Evolutionary conservation across 352 stramenopile genomes (phyloP), one percentile per base, ranked within the genome.

Genomic region (Thalassiosira sp.): DNA sequence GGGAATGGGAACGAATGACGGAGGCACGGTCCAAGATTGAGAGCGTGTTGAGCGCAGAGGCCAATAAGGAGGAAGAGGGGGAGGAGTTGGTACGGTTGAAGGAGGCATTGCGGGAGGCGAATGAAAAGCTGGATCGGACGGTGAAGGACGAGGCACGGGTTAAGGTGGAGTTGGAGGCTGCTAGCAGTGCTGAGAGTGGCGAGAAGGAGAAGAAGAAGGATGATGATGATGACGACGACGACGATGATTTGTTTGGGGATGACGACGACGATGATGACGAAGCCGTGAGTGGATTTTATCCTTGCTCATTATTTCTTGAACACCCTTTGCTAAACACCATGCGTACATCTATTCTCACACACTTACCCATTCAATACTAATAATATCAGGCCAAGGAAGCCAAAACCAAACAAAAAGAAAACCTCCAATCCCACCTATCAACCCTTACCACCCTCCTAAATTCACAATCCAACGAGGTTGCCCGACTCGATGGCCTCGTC

Each of bases 1-100:
- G 60, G 3, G 84, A 93, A 73, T 93, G 81, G 79, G 81, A 91
- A 58, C 72, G 69, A 16, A 83, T 91, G 70, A 72, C 81, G 13
- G 76, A 81, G 27, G 83, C 84, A 0, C 72, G 82, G 42, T 76
- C 61, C 3, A 91, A 89, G 57, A 87, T 91, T 59, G 82, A 90
- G 68, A 37, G 24, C 11, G 18, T 91, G 1, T 52, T 93, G 10
- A 24, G 65, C 13, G 46, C 5, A 8, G 20, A 48, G 58, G 46
- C 16, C 16, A 48, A 35, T 18, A 79, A 24, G 61, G 71, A 18
- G 5, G 78, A 66, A 1, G 76, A 82, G 28, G 73, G 73, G 10
- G 69, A 76, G 13, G 43, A 74, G 64, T 40, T 89, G 7, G 37
- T 67, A 0, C 69, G 76, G 42, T 70, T 93, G 28, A 76, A 73